These are phyloP conservation scores for Diplodia scrobiculata DNA, from an alignment of 2,329 filamentous ascomycete genomes.

Conservation along the genomic window DNA sequence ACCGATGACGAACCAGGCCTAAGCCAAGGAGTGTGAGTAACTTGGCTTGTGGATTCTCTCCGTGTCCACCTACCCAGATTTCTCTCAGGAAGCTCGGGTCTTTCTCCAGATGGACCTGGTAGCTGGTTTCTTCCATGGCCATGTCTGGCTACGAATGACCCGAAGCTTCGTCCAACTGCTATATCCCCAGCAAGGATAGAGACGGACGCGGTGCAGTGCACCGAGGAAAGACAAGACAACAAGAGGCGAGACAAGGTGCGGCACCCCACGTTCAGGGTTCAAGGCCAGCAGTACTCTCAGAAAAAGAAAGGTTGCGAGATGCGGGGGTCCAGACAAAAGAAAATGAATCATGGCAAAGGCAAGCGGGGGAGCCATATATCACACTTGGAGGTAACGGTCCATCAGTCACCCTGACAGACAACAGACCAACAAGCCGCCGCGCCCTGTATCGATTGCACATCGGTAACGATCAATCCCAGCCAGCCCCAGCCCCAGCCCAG, in stretches of 20 bases:
- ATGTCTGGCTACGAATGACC: neutral
- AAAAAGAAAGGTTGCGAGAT: too few species aligned
- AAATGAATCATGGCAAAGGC: neutral
- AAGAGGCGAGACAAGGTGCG: neutral
- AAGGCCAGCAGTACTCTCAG: neutral
- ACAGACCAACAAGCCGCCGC: too few species aligned
- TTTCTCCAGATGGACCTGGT: conserved; percentile 2
- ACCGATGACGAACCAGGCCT: conserved; percentile 38
- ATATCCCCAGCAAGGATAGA: neutral
- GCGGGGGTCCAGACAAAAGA: neutral
- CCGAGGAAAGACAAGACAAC: neutral
- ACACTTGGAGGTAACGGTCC: neutral
- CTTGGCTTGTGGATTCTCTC: neutral
- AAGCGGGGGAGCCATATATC: neutral
- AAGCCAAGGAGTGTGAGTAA: neutral
- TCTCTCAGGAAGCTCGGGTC: conserved; percentile 2
- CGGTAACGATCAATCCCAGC: neutral
- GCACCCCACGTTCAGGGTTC: neutral
- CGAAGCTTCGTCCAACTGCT: neutral
- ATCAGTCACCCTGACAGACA: neutral
- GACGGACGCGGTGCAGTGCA: neutral
- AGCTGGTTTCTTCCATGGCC: neutral
- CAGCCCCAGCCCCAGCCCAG: neutral
- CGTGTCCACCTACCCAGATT: neutral
- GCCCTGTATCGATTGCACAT: neutral